These are phyloP conservation scores for Graphilbum fragrans DNA, from an alignment of 2,329 filamentous ascomycete species.

Conservation along the genomic window DNA sequence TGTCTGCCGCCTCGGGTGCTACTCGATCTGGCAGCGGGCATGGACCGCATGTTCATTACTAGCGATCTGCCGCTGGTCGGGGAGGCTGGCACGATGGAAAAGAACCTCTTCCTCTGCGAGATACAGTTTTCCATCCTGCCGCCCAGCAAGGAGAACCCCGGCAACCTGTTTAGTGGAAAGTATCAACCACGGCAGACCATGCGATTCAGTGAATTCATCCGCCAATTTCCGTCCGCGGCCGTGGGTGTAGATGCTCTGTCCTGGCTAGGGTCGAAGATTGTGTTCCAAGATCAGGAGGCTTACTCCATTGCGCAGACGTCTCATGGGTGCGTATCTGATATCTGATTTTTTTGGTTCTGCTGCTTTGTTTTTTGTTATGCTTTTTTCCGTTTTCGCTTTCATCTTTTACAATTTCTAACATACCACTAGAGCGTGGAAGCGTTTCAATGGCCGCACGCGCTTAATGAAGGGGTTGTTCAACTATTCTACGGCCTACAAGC, in stretches of 20 bases:
- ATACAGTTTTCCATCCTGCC: conserved; percentile 47
- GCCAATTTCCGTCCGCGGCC: conserved; percentile 19
- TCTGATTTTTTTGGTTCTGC: not conserved
- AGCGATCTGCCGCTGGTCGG: conserved; percentile 40
- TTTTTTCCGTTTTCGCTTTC: not conserved
- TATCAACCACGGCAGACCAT: conserved; percentile 33
- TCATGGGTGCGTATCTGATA: conserved; percentile 32
- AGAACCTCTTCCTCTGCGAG: conserved; percentile 40
- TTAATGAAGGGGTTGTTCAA: conserved; percentile 64
- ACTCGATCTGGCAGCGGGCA: conserved; percentile 39
- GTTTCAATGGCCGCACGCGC: conserved; percentile 56
- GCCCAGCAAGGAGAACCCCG: conserved; percentile 18
- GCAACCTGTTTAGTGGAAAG: conserved; percentile 32
- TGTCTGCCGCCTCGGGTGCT: conserved; percentile 51
- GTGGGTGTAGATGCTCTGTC: conserved; percentile 20
- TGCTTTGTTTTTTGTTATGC: conserved; percentile 3
- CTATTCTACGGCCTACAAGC: conserved; percentile 49
- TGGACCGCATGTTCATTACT: conserved; percentile 57
- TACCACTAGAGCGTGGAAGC: conserved; percentile 35
- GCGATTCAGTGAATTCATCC: conserved; percentile 28
- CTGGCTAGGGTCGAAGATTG: conserved; percentile 52
- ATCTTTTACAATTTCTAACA: not conserved
- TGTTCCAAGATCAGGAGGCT: conserved; percentile 48
- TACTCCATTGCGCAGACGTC: conserved; percentile 37
- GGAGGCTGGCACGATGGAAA: conserved; percentile 15